Conservation (phyloP, 345 rosid genomes). For the Citrus inodora region DNA sequence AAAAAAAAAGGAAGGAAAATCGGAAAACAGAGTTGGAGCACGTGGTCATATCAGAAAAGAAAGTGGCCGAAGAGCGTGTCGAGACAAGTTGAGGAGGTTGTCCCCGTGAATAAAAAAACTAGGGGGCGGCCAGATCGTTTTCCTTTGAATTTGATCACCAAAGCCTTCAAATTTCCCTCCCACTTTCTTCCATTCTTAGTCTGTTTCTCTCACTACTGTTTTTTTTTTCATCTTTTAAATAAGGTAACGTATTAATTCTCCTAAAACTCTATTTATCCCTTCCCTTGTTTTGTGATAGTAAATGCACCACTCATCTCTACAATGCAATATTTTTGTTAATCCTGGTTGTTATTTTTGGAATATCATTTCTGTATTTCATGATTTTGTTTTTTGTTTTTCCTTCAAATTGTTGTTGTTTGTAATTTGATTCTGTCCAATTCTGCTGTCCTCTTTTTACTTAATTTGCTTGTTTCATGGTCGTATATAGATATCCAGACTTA, state of each 20-base stretch:
- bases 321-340: background rate
- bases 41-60: background rate
- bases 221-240: background rate
- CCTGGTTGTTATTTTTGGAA: background rate
- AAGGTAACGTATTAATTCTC: background rate
- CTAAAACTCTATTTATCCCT: background rate
- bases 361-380: background rate
- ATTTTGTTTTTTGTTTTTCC: background rate
- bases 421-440: background rate
- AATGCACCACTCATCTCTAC: background rate
- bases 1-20: too few relatives aligned
- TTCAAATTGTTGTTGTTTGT: background rate
- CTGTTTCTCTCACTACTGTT: background rate
- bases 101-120: background rate
- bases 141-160: background rate
- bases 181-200: background rate
- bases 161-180: constrained; percentile 19
- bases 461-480: background rate
- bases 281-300: background rate
- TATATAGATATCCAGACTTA: background rate
- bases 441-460: background rate
- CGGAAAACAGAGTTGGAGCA: background rate
- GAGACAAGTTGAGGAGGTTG: background rate
- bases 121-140: constrained; percentile 12
- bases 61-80: background rate